Conservation (phyloP, 2,329 filamentous ascomycete species). For the Botrytis elliptica region DNA sequence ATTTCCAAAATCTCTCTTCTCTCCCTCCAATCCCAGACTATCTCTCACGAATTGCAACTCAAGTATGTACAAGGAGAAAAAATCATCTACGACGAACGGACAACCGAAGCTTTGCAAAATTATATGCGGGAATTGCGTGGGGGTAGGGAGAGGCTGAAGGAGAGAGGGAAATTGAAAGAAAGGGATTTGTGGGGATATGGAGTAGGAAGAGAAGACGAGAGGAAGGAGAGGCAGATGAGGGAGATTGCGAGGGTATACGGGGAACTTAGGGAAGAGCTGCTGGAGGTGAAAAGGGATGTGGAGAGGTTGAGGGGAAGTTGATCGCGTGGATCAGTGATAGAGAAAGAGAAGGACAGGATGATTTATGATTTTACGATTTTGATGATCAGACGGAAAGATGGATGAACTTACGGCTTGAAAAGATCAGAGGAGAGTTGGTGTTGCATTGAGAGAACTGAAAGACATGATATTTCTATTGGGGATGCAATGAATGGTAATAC, state of each 20-base stretch:
- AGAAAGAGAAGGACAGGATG: not conserved
- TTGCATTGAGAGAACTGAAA: not conserved
- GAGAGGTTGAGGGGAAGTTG: slow-evolving; percentile 33
- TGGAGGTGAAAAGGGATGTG: slow-evolving; percentile 38
- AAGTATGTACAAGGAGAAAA: slow-evolving; percentile 29
- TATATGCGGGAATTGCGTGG: slow-evolving; percentile 35
- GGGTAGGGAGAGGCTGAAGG: slow-evolving; percentile 34
- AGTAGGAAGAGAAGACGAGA: slow-evolving; percentile 31
- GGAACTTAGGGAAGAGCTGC: slow-evolving; percentile 35
- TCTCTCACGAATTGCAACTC: slow-evolving; percentile 26
- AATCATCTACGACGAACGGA: slow-evolving; percentile 36
- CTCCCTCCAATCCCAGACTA: slow-evolving; percentile 25
- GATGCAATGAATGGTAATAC: not conserved
- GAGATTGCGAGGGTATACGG: slow-evolving; percentile 39
- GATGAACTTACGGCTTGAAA: not conserved
- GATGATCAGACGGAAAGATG: not conserved
- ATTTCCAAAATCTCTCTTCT: slow-evolving; percentile 30
- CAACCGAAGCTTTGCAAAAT: slow-evolving; percentile 31
- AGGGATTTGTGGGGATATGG: slow-evolving; percentile 38
- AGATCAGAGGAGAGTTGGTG: not conserved
- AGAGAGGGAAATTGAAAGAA: slow-evolving; percentile 32
- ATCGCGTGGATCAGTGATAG: not conserved
- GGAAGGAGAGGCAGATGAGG: slow-evolving; percentile 39
- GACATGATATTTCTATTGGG: not conserved
- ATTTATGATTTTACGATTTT: slow-evolving; percentile 4